Percentiles rank a stretch among this genome's conserved stretches.
Conservation (phyloP, 768 basidiomycete genomes). For the Multifurca ochricompacta region DNA sequence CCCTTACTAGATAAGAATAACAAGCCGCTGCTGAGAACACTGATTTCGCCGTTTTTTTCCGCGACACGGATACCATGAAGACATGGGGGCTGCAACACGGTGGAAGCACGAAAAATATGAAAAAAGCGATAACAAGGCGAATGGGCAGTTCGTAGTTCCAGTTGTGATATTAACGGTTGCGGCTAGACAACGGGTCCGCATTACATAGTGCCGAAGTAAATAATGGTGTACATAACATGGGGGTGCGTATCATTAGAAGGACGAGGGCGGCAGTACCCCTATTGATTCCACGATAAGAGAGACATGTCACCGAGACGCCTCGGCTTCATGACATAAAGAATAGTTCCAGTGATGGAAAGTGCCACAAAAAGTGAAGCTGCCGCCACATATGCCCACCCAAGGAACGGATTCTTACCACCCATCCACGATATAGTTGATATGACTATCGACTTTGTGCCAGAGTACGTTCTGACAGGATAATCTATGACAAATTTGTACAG, state of each 20-base stretch:
- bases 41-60: too few relatives aligned
- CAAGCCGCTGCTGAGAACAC: too few relatives aligned
- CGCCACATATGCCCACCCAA: slow-evolving; percentile 97
- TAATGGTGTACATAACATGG: slow-evolving; percentile 6
- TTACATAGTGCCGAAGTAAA: not conserved
- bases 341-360: slow-evolving; percentile 81
- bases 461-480: slow-evolving; percentile 85
- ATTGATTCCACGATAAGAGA: slow-evolving; percentile 78
- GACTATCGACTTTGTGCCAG: slow-evolving; percentile 94
- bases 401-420: slow-evolving; percentile 96
- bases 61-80: too few relatives aligned
- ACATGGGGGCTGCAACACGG: too few relatives aligned
- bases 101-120: too few relatives aligned
- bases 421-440: slow-evolving; percentile 98
- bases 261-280: slow-evolving; percentile 3
- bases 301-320: slow-evolving; percentile 87
- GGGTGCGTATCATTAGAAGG: not conserved
- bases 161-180: not conserved
- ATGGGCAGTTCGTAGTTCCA: not conserved
- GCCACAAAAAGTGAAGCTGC: slow-evolving; percentile 81
- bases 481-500: slow-evolving; percentile 34
- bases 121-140: not conserved
- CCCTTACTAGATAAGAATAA: too few relatives aligned
- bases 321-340: slow-evolving; percentile 87
- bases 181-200: not conserved